Evolutionary conservation across 805 yeast genomes (phyloP).

Genomic region (Ogataea corticis): DNA sequence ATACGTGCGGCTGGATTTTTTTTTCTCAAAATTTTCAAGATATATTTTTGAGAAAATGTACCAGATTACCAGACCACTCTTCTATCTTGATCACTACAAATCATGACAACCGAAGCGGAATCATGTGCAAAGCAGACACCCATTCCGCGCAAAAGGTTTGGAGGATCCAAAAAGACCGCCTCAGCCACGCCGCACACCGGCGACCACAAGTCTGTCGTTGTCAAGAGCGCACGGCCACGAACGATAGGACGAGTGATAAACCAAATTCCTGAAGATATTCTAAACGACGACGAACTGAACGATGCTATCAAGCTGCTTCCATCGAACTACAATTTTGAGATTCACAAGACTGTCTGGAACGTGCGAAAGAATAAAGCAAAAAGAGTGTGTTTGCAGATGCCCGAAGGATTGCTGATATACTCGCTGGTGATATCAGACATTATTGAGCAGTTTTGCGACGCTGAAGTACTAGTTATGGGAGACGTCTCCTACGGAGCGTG

Average conservation of each 20-base stretch:
- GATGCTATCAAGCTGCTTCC: constrained; percentile 83
- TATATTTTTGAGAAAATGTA: no score
- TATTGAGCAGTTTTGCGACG: constrained; percentile 83
- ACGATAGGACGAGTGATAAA: constrained; percentile 47
- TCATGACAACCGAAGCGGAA: no score
- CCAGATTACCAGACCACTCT: no score
- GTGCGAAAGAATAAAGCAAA: constrained; percentile 71
- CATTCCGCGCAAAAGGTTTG: constrained; percentile 5
- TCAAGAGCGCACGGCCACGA: constrained; percentile 1
- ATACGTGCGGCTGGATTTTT: constrained; percentile 10
- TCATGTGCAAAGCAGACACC: no score
- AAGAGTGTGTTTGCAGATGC: constrained; percentile 94
- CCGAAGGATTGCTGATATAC: constrained; percentile 90
- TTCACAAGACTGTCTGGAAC: constrained; percentile 95
- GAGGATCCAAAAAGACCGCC: constrained; percentile 1
- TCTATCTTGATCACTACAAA: no score
- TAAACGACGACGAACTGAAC: constrained; percentile 78
- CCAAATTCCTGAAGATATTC: constrained; percentile 85
- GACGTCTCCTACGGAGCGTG: constrained; percentile 99
- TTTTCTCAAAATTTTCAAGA: constrained; percentile 4
- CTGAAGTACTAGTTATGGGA: constrained; percentile 93
- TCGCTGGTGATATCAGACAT: constrained; percentile 90
- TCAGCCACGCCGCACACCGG: neutral
- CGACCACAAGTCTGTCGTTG: constrained; percentile 1
- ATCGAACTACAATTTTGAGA: constrained; percentile 90